Evolutionary conservation across 306 rosid genomes (phyloP).

Genomic region (Notholithocarpus densiflorus): DNA sequence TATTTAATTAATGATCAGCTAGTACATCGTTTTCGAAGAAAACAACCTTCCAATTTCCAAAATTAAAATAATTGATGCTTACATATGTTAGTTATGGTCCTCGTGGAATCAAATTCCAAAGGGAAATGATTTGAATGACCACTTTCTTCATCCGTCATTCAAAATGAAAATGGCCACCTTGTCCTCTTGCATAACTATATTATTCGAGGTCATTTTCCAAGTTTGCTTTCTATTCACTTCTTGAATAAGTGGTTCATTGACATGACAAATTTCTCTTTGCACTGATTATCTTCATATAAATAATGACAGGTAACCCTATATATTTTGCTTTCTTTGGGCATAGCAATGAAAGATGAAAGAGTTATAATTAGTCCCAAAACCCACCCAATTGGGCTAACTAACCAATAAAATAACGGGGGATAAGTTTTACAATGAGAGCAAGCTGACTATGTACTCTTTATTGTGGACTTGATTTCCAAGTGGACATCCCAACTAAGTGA

Average conservation of each 20-base stretch:
- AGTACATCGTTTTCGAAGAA: not conserved
- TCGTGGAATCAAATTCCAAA: conserved; percentile 25
- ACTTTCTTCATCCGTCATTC: conserved; percentile 28
- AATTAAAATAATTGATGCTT: conserved; percentile 23
- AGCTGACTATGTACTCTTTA: conserved; percentile 17
- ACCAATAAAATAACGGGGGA: conserved; percentile 27
- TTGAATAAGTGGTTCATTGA: not conserved
- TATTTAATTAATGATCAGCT: conserved; percentile 3
- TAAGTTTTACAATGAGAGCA: conserved; percentile 19
- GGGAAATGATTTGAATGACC: conserved; percentile 38
- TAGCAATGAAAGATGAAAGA: conserved; percentile 20
- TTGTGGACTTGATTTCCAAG: conserved; percentile 25
- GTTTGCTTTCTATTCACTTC: conserved; percentile 57
- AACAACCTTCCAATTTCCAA: conserved; percentile 9
- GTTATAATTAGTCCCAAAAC: conserved; percentile 32
- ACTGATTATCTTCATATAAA: conserved; percentile 32
- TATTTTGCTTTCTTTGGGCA: conserved; percentile 19
- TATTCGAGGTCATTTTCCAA: conserved; percentile 2
- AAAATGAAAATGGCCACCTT: conserved; percentile 29
- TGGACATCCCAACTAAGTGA: conserved; percentile 34
- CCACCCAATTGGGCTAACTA: conserved; percentile 37
- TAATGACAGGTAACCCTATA: conserved; percentile 10
- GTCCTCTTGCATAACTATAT: conserved; percentile 32
- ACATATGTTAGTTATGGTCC: conserved; percentile 31
- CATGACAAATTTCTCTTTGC: conserved; percentile 22